phyloP scores from a whole-genome alignment of 768 basidiomycete species.

The Rubroboletus satanas region DNA sequence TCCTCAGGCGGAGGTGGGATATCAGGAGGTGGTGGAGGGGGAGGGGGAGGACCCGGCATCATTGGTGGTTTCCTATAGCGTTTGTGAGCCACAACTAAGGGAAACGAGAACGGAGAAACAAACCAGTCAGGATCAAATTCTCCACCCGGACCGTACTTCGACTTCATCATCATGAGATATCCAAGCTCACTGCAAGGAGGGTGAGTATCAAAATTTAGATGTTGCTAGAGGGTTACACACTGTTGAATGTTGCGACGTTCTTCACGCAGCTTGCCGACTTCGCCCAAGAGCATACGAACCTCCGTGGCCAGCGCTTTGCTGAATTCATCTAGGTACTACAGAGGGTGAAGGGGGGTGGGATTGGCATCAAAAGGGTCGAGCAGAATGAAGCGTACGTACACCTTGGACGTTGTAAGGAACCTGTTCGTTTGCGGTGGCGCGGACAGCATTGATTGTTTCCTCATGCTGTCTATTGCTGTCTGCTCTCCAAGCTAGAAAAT shows the following conservation, averaged over 20 bases:
- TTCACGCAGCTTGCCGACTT: slow-evolving; percentile 80
- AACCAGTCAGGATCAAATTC: slow-evolving; percentile 84
- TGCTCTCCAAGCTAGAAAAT: slow-evolving; percentile 56
- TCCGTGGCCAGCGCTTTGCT: slow-evolving; percentile 80
- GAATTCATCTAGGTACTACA: slow-evolving; percentile 82
- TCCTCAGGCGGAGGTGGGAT: slow-evolving; percentile 44
- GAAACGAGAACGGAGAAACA: slow-evolving; percentile 3
- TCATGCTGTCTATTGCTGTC: slow-evolving; percentile 63
- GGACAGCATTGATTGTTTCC: slow-evolving; percentile 64
- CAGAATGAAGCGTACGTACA: slow-evolving; percentile 39
- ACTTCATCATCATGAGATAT: slow-evolving; percentile 60
- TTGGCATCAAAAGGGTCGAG: not conserved
- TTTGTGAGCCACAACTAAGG: not conserved
- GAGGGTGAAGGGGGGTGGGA: not conserved
- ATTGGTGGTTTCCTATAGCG: slow-evolving; percentile 44
- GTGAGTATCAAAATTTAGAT: slow-evolving; percentile 3
- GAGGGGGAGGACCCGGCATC: slow-evolving; percentile 36
- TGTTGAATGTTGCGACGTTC: slow-evolving; percentile 74
- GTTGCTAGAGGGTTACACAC: slow-evolving; percentile 42
- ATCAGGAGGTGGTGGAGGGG: slow-evolving; percentile 44
- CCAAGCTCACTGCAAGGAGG: slow-evolving; percentile 61
- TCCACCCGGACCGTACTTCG: slow-evolving; percentile 81
- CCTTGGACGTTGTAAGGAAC: slow-evolving; percentile 82
- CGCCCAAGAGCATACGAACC: slow-evolving; percentile 76
- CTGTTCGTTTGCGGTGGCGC: slow-evolving; percentile 68